Evolutionary conservation across 2,329 filamentous ascomycete species (phyloP), one percentile per base, ranked within the genome.

Genomic region (Pyrenochaeta sp.): DNA sequence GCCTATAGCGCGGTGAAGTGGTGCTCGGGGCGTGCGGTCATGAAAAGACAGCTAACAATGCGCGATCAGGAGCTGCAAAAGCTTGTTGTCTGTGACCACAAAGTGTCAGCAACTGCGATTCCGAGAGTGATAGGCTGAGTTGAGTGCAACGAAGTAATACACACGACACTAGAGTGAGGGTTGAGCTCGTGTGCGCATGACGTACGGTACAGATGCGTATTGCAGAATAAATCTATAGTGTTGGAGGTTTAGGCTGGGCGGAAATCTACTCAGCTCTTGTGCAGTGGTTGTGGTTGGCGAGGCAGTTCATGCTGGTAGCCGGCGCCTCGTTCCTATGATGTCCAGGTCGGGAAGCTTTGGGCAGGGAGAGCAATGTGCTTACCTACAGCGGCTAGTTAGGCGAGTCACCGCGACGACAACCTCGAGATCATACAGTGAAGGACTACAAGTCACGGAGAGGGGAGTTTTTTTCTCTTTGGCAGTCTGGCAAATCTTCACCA

Each of bases 231-330:
- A 10, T 46, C 51, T 28, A 13, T 15, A 32, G 9, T 36, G 54
- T 36, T 54, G 40, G 37, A 39, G 28, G 49, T 27, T 22, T 40
- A 57, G 54, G 56, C 51, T 56, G 62, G 52, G 37, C 15, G 34
- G 15, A 49, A 46, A 45, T 49, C 32, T 46, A 55, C 50, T 52
- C 46, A 50, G 52, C 53, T 50, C 49, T 43, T 45, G 46, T 60
- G 50, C 50, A 62, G 49, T 61, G 52, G 50, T 48, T 53, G 49
- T 61, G 54, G 50, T 51, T 51, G 56, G 50, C 47, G 37, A 45
- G 19, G 34, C 57, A 44, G 55, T 68, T 65, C 62, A 69, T 70
- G 70, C 71, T 66, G 59, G 68, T 69, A 72, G 62, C 70, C 70
- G 69, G 50, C 65, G 71, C 70, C 64, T 64, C 56, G 59, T 61